Evolutionary conservation across 352 stramenopile species (phyloP), one percentile per base, ranked within the genome.

Genomic region (Pythium dissimile): DNA sequence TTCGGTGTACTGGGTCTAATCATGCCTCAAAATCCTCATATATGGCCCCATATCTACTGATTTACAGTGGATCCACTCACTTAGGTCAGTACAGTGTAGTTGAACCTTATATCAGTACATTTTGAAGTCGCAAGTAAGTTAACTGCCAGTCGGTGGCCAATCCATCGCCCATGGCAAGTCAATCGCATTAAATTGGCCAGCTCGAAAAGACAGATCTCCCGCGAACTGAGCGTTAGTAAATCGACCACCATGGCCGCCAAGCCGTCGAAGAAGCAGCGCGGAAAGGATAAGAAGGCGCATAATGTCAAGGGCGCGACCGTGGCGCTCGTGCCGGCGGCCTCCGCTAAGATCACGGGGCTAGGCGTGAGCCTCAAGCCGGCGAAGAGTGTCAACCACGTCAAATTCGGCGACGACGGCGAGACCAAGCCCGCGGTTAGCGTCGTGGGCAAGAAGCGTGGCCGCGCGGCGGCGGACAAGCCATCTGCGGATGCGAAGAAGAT

Each of bases 201-300:
- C 43, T n/a, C 45, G 45, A 53, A 53, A 21, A 27, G 45, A 18
- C 42, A 49, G n/a, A n/a, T n/a, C n/a, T n/a, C n/a, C 34, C 34
- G 20, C 21, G 15, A 13, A 58, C 2, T 35, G 48, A 11, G 27
- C 42, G 30, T 30, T n/a, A 10, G 20, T 32, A 12, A 8, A 16
- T 18, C 27, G 11, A 34, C 9, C 37, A 50, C 23, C 44, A 90
- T 89, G 78, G 66, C 68, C 24, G 54, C 66, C 8, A 91, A 88
- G 59, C 78, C 67, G 41, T 91, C 80, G 20, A 88, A 91, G 76
- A 91, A 91, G 69, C 78, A 89, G 64, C 78, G 80, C 41, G 77
- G 77, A 55, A 89, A 89, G 73, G 63, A 76, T 42, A 91, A 89
- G 55, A 66, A 69, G 26, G 63, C 54, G 23, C 23, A 45, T 18